Evolutionary conservation across 495 filamentous ascomycete genomes (phyloP), one percentile per base, ranked within the genome.

Genomic region (Annulohypoxylon moriforme): DNA sequence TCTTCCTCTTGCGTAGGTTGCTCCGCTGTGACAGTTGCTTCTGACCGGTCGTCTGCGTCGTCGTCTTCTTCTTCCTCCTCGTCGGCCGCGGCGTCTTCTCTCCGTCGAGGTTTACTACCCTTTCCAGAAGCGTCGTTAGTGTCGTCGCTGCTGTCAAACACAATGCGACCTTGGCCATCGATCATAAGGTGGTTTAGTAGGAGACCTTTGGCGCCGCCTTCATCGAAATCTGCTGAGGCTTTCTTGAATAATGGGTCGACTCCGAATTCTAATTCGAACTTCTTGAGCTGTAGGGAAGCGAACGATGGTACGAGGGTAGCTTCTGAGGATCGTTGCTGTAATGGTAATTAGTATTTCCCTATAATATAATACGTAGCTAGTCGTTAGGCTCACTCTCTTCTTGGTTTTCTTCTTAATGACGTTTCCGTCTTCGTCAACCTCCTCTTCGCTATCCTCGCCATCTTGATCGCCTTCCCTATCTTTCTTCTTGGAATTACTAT

Each of bases 191-290:
- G 94, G 78, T 99, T 99, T 16, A 99, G 84, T 20, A 99, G 84
- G 34, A 99, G 85, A 2, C 96, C 96, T 81, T 98, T 99, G 16
- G 96, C 96, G 56, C 96, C 96, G 24, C 96, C 96, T 82, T 99
- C 96, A 75, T 99, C 96, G 75, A 98, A 98, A 78, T 99, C 96
- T 22, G 96, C 96, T 2, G 94, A 94, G 0, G 94, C 96, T 75
- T 99, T 99, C 77, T 98, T 98, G 87, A 98, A 99, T 7, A 99
- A 82, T 3, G 96, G 96, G 74, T 99, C 96, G 24, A 99, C 96
- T 1, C 94, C 91, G 69, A 99, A 97, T 75, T 99, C 96, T 33
- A 98, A 87, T 70, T 99, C 96, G 69, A 98, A 93, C 76, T 98
- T 98, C 78, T 99, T 98, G 52, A 98, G 85, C 79, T 96, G 94